Evolutionary conservation across 2,329 filamentous ascomycete species (phyloP).

Genomic region (Monosporascus sp.): DNA sequence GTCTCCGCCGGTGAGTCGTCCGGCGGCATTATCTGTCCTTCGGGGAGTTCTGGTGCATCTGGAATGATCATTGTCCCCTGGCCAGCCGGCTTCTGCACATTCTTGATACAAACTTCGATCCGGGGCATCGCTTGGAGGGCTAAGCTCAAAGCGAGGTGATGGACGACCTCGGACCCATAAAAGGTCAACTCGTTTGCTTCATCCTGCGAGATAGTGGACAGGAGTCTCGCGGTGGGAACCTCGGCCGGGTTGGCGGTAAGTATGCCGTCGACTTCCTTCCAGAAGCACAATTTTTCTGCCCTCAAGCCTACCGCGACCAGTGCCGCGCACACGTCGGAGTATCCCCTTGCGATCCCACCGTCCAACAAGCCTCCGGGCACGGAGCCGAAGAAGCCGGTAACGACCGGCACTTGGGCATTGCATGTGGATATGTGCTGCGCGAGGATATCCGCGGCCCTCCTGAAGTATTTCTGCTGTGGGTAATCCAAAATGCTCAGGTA

Average conservation of each 20-base stretch:
- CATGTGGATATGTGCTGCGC: not conserved
- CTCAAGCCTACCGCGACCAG: slow-evolving; percentile 60
- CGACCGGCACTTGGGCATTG: slow-evolving; percentile 4
- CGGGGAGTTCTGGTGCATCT: slow-evolving; percentile 40
- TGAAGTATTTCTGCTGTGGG: slow-evolving; percentile 24
- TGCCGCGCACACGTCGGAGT: slow-evolving; percentile 67
- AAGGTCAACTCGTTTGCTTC: slow-evolving; percentile 75
- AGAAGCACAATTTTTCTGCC: slow-evolving; percentile 63
- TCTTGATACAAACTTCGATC: slow-evolving; percentile 62
- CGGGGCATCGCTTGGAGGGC: slow-evolving; percentile 27
- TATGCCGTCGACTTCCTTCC: slow-evolving; percentile 71
- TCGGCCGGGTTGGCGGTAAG: slow-evolving; percentile 74
- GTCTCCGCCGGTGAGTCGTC: slow-evolving; percentile 7
- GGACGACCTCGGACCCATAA: slow-evolving; percentile 50
- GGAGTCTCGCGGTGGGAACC: slow-evolving; percentile 68
- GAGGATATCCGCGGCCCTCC: slow-evolving; percentile 21
- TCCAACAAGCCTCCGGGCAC: slow-evolving; percentile 61
- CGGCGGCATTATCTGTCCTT: not conserved
- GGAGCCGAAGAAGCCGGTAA: slow-evolving; percentile 63
- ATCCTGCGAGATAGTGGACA: slow-evolving; percentile 66
- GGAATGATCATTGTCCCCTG: slow-evolving; percentile 59
- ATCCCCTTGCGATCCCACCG: slow-evolving; percentile 62
- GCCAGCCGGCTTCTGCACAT: slow-evolving; percentile 59
- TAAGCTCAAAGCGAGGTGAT: not conserved
- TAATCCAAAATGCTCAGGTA: slow-evolving; percentile 17